Conservation (phyloP, 345 rosid species). For the Salix udensis region DNA sequence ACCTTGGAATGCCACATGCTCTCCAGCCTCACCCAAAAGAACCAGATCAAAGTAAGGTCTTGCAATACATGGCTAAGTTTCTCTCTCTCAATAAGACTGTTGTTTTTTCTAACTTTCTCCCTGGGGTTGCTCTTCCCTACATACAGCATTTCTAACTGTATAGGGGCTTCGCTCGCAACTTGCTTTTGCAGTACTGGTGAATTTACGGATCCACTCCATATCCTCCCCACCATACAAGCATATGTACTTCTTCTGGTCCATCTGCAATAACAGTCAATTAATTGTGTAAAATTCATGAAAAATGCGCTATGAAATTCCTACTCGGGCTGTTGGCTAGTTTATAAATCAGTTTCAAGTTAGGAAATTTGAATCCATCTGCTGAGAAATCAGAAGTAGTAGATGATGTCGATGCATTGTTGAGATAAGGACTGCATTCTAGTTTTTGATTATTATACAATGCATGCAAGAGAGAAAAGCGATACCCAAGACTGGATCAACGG, state of each 20-base stretch:
- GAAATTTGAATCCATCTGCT: not conserved
- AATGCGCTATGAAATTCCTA: not conserved
- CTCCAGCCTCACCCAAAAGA: constrained; percentile 57
- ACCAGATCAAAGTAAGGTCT: constrained; percentile 46
- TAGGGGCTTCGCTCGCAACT: constrained; percentile 37
- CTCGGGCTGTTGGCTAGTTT: not conserved
- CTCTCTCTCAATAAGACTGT: constrained; percentile 24
- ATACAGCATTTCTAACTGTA: constrained; percentile 54
- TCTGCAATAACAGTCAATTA: constrained; percentile 8
- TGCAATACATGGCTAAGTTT: constrained; percentile 40
- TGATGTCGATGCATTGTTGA: not conserved
- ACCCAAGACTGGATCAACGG: constrained; percentile 48
- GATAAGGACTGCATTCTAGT: not conserved
- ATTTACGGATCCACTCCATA: constrained; percentile 58
- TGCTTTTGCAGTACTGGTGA: constrained; percentile 30
- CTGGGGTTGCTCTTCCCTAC: constrained; percentile 66
- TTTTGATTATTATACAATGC: not conserved
- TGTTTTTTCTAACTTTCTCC: constrained; percentile 42
- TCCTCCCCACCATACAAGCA: constrained; percentile 83
- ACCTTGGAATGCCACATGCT: constrained; percentile 72
- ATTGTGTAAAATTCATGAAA: not conserved
- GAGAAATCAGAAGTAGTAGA: not conserved
- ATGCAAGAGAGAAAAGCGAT: not conserved
- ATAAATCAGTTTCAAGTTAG: not conserved
- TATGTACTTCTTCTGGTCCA: constrained; percentile 33